Percentiles rank a stretch among this genome's conserved stretches.
phyloP scores from a whole-genome alignment of 768 basidiomycete species.

The Lactarius tabidus region DNA sequence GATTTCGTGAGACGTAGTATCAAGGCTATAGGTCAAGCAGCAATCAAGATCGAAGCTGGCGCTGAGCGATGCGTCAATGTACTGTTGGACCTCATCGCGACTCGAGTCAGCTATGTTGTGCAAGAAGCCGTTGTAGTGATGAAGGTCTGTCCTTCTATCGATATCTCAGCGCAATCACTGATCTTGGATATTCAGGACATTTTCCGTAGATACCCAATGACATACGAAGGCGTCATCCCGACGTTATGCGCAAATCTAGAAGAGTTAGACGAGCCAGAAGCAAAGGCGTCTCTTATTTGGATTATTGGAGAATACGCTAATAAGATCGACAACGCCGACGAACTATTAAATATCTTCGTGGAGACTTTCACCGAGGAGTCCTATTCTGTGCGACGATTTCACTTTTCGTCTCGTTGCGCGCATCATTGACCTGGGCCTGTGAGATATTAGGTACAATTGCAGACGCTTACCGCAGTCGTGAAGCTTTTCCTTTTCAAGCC shows the following conservation, averaged over 20 bases:
- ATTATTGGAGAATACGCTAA: conserved; percentile 98
- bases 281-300: conserved; percentile 97
- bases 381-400: conserved; percentile 58
- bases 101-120: conserved; percentile 94
- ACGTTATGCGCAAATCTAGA: conserved; percentile 93
- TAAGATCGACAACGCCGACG: conserved; percentile 90
- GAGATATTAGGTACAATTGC: conserved; percentile 48
- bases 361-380: conserved; percentile 93
- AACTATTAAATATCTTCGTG: conserved; percentile 84
- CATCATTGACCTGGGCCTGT: not conserved
- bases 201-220: conserved; percentile 94
- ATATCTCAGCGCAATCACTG: not conserved
- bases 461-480: conserved; percentile 91
- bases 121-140: conserved; percentile 98
- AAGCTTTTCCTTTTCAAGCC: conserved; percentile 96
- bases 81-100: conserved; percentile 86
- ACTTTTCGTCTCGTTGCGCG: not conserved
- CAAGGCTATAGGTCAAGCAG: conserved; percentile 93
- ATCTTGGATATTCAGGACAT: conserved; percentile 63
- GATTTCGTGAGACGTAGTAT: conserved; percentile 96
- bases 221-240: conserved; percentile 96
- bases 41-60: conserved; percentile 89
- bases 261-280: conserved; percentile 96
- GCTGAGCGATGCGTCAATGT: conserved; percentile 96
- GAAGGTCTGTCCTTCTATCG: conserved; percentile 58